Conservation (phyloP, 2,329 filamentous ascomycete species). For the Trichoderma endophyticum region DNA sequence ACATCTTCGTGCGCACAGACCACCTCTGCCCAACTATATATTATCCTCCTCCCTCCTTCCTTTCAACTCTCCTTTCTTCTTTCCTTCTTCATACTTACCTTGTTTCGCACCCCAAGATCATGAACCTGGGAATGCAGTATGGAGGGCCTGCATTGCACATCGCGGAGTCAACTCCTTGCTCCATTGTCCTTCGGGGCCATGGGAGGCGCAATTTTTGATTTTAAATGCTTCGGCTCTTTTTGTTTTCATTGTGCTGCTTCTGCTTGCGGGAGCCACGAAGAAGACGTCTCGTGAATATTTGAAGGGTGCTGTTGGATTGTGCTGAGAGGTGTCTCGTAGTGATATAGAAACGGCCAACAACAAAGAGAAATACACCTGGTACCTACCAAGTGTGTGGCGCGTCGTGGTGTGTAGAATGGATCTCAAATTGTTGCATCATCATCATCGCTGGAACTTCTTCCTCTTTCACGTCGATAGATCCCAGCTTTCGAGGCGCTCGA, state of each 20-base stretch:
- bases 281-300: slow-evolving; percentile 30
- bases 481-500: no score
- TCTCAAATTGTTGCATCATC: no score
- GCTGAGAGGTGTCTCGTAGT: not conserved
- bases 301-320: not conserved
- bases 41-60: not conserved
- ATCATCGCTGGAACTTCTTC: no score
- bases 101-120: slow-evolving; percentile 32
- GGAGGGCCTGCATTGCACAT: slow-evolving; percentile 53
- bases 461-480: no score
- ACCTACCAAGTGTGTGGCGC: no score
- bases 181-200: slow-evolving; percentile 52
- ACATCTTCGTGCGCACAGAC: slow-evolving; percentile 13
- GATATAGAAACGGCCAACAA: not conserved
- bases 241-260: slow-evolving; percentile 46
- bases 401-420: no score
- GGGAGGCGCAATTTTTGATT: slow-evolving; percentile 51
- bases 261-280: slow-evolving; percentile 41
- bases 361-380: no score
- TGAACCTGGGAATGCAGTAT: slow-evolving; percentile 19
- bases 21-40: slow-evolving; percentile 18
- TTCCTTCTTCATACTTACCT: slow-evolving; percentile 53
- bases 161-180: slow-evolving; percentile 43
- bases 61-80: slow-evolving; percentile 26
- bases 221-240: slow-evolving; percentile 24